Conservation (phyloP, 345 rosid species). For the Zanthoxylum bungeanum region DNA sequence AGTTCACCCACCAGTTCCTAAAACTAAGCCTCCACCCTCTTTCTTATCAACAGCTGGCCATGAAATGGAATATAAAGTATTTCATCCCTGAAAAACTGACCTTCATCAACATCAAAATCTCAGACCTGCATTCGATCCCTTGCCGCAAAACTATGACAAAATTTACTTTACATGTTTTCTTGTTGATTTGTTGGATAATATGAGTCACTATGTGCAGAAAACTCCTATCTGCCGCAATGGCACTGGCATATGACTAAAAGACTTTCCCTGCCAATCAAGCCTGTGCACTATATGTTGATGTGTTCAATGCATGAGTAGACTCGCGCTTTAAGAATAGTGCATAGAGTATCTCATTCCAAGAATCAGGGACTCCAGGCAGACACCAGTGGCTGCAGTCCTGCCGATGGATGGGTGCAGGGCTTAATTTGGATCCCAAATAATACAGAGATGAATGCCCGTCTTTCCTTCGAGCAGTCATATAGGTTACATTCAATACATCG, state of each 20-base stretch:
- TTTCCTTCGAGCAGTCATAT: conserved; percentile 68
- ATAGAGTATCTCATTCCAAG: conserved; percentile 85
- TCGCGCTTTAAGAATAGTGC: conserved; percentile 53
- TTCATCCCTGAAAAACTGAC: background rate
- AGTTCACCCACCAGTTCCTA: background rate
- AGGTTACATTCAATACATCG: conserved; percentile 60
- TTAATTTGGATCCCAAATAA: conserved; percentile 44
- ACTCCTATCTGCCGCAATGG: conserved; percentile 8
- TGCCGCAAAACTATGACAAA: conserved; percentile 3
- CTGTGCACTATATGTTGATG: conserved; percentile 16
- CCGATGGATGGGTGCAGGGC: conserved; percentile 63
- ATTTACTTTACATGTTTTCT: conserved; percentile 2
- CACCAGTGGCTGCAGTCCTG: conserved; percentile 99
- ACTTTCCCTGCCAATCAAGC: conserved; percentile 5
- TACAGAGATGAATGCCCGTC: conserved; percentile 84
- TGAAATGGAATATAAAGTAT: background rate
- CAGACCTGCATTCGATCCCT: background rate
- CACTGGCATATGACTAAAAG: conserved; percentile 14
- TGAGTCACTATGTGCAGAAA: conserved; percentile 16
- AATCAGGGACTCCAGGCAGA: conserved; percentile 92
- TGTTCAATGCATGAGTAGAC: conserved; percentile 21
- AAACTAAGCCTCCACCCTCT: conserved; percentile 1
- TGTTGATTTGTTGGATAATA: background rate
- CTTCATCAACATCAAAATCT: conserved; percentile 12
- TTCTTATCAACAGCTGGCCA: conserved; percentile 4